phyloP scores from a whole-genome alignment of 306 rosid species.

The Trifolium dubium region DNA sequence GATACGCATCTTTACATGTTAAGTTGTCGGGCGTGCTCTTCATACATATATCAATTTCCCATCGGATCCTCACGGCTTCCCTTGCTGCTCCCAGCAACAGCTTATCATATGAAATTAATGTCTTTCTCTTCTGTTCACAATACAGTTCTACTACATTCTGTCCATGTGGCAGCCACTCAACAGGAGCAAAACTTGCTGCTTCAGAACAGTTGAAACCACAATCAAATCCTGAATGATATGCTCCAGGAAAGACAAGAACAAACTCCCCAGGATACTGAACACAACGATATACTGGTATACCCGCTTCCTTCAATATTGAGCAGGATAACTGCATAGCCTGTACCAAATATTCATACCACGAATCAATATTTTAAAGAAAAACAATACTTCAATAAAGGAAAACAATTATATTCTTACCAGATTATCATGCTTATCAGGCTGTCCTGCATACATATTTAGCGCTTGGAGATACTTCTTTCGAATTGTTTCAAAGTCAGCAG shows the following conservation, averaged over 20 bases:
- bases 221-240: conserved; percentile 78
- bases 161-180: conserved; percentile 88
- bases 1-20: conserved; percentile 56
- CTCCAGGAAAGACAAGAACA: conserved; percentile 79
- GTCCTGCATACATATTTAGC: conserved; percentile 41
- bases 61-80: conserved; percentile 78
- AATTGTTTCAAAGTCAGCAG: conserved; percentile 55
- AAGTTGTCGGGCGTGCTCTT: conserved; percentile 49
- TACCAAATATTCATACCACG: conserved; percentile 43
- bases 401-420: conserved; percentile 61
- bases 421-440: conserved; percentile 42
- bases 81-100: conserved; percentile 79
- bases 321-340: conserved; percentile 70
- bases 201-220: conserved; percentile 86
- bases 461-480: conserved; percentile 49
- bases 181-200: conserved; percentile 74
- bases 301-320: conserved; percentile 64
- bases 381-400: conserved; percentile 27
- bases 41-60: conserved; percentile 61
- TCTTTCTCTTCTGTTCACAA: conserved; percentile 62
- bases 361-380: conserved; percentile 28
- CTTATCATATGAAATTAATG: conserved; percentile 74
- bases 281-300: conserved; percentile 75
- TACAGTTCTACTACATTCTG: conserved; percentile 64
- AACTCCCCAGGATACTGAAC: conserved; percentile 76